Evolutionary conservation across 352 stramenopile genomes (phyloP).

Genomic region (Globisporangium cederbergense): DNA sequence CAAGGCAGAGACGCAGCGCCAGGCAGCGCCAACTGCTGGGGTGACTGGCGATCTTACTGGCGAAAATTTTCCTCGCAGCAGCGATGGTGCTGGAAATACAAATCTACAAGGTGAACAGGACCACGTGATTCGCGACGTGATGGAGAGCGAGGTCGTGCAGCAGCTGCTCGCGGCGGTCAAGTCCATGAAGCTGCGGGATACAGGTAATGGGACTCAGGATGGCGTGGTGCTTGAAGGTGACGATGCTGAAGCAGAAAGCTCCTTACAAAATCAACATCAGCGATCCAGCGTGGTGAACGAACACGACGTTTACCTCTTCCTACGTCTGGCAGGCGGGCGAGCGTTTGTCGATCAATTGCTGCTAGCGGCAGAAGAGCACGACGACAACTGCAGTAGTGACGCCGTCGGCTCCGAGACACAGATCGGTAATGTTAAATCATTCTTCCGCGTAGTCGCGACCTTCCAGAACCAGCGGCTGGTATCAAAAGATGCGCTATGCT

Average conservation of each 20-base stretch:
- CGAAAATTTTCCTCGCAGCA: not conserved
- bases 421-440: slow-evolving; percentile 38
- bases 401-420: slow-evolving; percentile 19
- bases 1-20: slow-evolving; percentile 15
- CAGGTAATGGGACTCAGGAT: not conserved
- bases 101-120: slow-evolving; percentile 22
- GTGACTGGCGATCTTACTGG: not conserved
- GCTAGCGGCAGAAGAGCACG: slow-evolving; percentile 23
- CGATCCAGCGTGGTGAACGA: slow-evolving; percentile 10
- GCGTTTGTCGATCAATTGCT: slow-evolving; percentile 79
- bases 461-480: slow-evolving; percentile 58
- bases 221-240: not conserved
- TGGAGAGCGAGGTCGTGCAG: slow-evolving; percentile 76
- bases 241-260: not conserved
- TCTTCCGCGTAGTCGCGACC: slow-evolving; percentile 47
- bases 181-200: slow-evolving; percentile 17
- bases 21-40: not conserved
- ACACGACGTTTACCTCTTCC: slow-evolving; percentile 36
- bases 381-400: slow-evolving; percentile 16
- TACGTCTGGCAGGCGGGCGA: slow-evolving; percentile 52
- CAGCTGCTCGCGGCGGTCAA: slow-evolving; percentile 51
- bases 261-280: not conserved
- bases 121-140: slow-evolving; percentile 47
- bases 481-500: slow-evolving; percentile 42
- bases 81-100: not conserved